Evolutionary conservation across 257 asterid genomes (phyloP), one percentile per base, ranked within the genome.

Genomic region (Striga asiatica): DNA sequence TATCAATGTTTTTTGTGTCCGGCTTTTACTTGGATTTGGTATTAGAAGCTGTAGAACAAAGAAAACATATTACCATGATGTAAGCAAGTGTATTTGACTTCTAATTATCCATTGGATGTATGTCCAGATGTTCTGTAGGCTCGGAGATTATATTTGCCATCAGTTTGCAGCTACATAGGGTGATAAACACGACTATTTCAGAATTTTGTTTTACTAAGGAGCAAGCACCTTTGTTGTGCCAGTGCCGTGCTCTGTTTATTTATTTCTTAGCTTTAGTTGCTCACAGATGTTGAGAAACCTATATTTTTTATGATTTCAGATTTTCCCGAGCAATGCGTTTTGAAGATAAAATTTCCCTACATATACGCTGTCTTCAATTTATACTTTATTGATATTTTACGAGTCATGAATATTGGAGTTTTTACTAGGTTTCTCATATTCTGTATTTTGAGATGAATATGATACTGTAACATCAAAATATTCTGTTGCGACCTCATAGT

Each of bases 1-100:
- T 14, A 16, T 21, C 31, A 34, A 28, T 35, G 31, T 38, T 53
- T 41, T 31, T 42, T 64, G 49, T 58, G 47, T 61, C 46, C 52
- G 22, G 29, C 43, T 56, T 31, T 32, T 8, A 31, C 24, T 61
- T 45, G 37, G 25, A 17, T 51, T 59, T 41, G 25, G 8, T 57
- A 25, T 54, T 73, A 65, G 59, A 56, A 54, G 73, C 25, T 56
- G 66, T 58, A 35, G 70, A 54, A 52, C 56, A 20, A 34, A 57
- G 23, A 27, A 24, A n/a, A 17, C 53, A 62, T n/a, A n/a, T 54
- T 56, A 45, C 49, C 52, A 19, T 54, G 66, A 20, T 16, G 20
- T 48, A 28, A 34, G 62, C 42, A 43, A 60, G 27, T 8, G 49
- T 20, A 46, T 22, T 53, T 18, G 6, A 50, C 18, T 20, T 41